These are phyloP conservation scores for Saksenaea vasiformis DNA, from an alignment of 371 early-diverging fungal genomes.

Conservation along the genomic window DNA sequence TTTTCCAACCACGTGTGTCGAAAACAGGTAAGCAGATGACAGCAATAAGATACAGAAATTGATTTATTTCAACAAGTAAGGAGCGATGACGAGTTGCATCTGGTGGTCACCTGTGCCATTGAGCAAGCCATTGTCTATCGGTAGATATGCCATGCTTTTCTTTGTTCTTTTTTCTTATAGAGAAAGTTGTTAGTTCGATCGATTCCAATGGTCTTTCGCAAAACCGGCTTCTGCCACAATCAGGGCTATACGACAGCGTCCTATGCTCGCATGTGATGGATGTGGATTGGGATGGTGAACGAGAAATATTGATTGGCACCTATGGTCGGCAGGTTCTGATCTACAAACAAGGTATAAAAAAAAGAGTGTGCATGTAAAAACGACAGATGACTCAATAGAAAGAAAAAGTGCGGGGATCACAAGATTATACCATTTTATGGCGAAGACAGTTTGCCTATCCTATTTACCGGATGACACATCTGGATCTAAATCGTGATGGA, in stretches of 20 bases:
- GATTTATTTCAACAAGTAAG: conserved; percentile 19
- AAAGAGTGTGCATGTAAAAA: background rate
- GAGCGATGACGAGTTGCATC: conserved; percentile 42
- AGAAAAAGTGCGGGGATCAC: conserved; percentile 35
- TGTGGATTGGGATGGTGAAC: conserved; percentile 73
- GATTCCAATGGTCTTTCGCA: conserved; percentile 42
- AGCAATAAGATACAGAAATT: no score
- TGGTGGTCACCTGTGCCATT: conserved; percentile 66
- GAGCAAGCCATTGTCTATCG: conserved; percentile 64
- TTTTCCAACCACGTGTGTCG: conserved; percentile 55
- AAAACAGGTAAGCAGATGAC: conserved; percentile 32
- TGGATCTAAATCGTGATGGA: conserved; percentile 74
- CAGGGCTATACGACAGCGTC: conserved; percentile 65
- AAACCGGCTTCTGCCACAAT: conserved; percentile 53
- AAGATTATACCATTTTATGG: conserved; percentile 65
- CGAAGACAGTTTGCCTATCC: conserved; percentile 72
- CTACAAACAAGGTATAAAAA: conserved; percentile 58
- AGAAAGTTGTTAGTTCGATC: conserved; percentile 29
- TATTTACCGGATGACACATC: conserved; percentile 64
- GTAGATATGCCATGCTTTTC: conserved; percentile 19
- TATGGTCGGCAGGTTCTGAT: conserved; percentile 74
- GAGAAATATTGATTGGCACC: conserved; percentile 73
- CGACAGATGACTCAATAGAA: background rate
- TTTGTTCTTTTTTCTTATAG: background rate
- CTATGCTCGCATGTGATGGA: conserved; percentile 74